Evolutionary conservation across 2,329 filamentous ascomycete species (phyloP), one percentile per base, ranked within the genome.

Genomic region (Sporothrix mexicana): DNA sequence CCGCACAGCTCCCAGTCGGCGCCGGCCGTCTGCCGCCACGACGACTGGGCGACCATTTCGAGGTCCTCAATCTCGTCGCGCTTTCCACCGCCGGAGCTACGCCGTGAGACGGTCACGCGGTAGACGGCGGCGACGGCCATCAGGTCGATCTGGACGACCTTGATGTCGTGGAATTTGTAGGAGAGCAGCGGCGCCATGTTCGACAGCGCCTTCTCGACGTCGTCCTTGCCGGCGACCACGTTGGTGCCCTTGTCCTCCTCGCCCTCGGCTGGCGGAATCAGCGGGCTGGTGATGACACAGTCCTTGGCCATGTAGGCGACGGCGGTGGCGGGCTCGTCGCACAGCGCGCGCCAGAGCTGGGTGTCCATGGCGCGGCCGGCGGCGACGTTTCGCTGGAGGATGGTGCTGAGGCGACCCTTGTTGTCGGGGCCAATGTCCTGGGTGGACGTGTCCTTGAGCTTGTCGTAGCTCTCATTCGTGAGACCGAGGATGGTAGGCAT

Each of bases 271-370:
- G 79, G 78, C 9, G 78, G 76, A 10, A 81, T 75, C 30, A 82
- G 74, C 25, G 80, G 80, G 77, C 80, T 80, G 75, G 81, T 78
- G 77, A 82, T 80, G 76, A 81, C 77, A 77, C 79, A 80, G 77
- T 82, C 81, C 74, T 80, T 78, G 73, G 80, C 80, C 57, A 82
- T 75, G 79, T 82, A 82, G 73, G 82, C 81, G 59, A 78, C 77
- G 0, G 80, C 80, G 7, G 77, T 73, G 53, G 79, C 78, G 61
- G 80, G 80, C 68, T 79, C 78, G 77, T 82, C 80, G 78, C 78
- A 80, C 41, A 82, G 77, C 25, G 81, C 79, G 55, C 81, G 80
- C 81, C 81, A 82, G 64, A 82, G 77, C 5, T 82, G 78, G 7
- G 80, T 81, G 77, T 82, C 81, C 76, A 80, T 79, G 76, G 82